These are phyloP conservation scores for Ophioceras dolichostomum DNA, from an alignment of 2,329 filamentous ascomycete species.

Conservation along the genomic window DNA sequence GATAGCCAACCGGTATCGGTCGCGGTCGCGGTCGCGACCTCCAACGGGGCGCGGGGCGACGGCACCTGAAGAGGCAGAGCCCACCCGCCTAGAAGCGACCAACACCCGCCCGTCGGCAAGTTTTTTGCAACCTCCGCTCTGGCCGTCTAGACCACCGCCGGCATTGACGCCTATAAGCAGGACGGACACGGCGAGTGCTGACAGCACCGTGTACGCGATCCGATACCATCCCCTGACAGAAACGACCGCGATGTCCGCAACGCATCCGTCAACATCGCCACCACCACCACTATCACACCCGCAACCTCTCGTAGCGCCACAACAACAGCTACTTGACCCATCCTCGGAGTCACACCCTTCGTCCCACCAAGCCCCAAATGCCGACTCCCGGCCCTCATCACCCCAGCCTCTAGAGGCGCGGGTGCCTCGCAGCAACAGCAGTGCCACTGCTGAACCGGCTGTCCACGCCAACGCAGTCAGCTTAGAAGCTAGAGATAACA, in stretches of 20 bases:
- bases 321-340: background rate
- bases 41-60: slow-evolving; percentile 7
- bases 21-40: no score
- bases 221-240: slow-evolving; percentile 48
- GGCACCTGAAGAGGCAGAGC: slow-evolving; percentile 2
- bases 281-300: slow-evolving; percentile 6
- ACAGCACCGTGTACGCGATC: slow-evolving; percentile 51
- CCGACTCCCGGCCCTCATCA: background rate
- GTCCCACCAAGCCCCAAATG: background rate
- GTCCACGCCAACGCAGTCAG: background rate
- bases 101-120: slow-evolving; percentile 12
- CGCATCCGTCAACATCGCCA: slow-evolving; percentile 15
- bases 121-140: slow-evolving; percentile 35
- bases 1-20: slow-evolving; percentile 24
- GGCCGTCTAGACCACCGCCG: slow-evolving; percentile 43
- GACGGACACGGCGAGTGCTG: slow-evolving; percentile 50
- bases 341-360: background rate
- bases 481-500: slow-evolving; percentile 1
- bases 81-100: slow-evolving; percentile 4
- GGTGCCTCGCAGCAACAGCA: slow-evolving; percentile 22
- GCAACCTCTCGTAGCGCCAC: slow-evolving; percentile 14
- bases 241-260: slow-evolving; percentile 31
- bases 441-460: slow-evolving; percentile 8
- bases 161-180: slow-evolving; percentile 45
- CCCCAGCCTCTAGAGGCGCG: background rate